phyloP scores from a whole-genome alignment of 2,329 filamentous ascomycete genomes.

The Fusarium camptoceras region DNA sequence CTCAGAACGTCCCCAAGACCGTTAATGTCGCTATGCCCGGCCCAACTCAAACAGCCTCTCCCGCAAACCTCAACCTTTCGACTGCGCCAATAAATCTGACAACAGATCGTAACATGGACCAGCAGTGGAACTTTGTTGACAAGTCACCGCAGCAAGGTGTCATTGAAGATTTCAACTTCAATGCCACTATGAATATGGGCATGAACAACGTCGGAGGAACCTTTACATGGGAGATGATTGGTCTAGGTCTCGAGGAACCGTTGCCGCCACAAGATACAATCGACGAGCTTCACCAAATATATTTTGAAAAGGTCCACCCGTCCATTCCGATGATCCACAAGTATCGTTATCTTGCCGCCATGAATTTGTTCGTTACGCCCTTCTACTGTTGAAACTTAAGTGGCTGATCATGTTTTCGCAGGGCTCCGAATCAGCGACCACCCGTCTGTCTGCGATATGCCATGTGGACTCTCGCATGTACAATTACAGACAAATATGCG shows the following conservation, averaged over 20 bases:
- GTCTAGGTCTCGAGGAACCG: slow-evolving; percentile 69
- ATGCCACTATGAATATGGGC: slow-evolving; percentile 60
- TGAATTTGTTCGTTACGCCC: slow-evolving; percentile 75
- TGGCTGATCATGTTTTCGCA: slow-evolving; percentile 47
- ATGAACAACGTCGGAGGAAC: slow-evolving; percentile 65
- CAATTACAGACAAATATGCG: slow-evolving; percentile 83
- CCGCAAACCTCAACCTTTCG: slow-evolving; percentile 49
- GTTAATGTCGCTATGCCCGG: slow-evolving; percentile 45
- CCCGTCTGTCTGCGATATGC: slow-evolving; percentile 91
- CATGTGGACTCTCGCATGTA: slow-evolving; percentile 95
- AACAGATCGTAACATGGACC: slow-evolving; percentile 59
- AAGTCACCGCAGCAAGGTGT: slow-evolving; percentile 63
- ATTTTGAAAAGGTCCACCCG: slow-evolving; percentile 90
- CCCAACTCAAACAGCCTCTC: slow-evolving; percentile 49
- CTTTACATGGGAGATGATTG: slow-evolving; percentile 84
- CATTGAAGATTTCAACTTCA: slow-evolving; percentile 71
- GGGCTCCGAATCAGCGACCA: slow-evolving; percentile 84
- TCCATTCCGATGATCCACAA: slow-evolving; percentile 90
- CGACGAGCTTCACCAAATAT: slow-evolving; percentile 89
- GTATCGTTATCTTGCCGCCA: slow-evolving; percentile 85
- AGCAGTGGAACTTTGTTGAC: slow-evolving; percentile 66
- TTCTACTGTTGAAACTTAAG: background rate
- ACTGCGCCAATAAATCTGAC: slow-evolving; percentile 62
- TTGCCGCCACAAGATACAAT: slow-evolving; percentile 71
- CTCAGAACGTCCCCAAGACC: slow-evolving; percentile 48